Conservation (phyloP, 169 alveolate genomes). For the Plasmodium chabaudi region DNA sequence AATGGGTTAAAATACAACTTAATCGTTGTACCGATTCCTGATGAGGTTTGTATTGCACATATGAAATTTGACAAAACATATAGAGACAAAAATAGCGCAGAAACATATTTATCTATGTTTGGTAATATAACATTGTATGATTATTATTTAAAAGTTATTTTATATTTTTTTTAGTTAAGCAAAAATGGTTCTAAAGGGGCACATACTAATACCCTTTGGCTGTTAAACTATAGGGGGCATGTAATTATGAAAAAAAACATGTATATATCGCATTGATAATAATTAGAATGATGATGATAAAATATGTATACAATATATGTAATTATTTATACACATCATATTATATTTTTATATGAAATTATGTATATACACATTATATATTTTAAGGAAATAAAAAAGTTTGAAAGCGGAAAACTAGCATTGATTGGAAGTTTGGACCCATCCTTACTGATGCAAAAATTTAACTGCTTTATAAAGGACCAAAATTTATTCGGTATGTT, state of each 20-base stretch:
- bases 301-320: background rate
- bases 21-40: conserved; percentile 71
- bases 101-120: no score
- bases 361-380: background rate
- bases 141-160: background rate
- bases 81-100: no score
- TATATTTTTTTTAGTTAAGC: conserved; percentile 21
- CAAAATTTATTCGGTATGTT: conserved; percentile 47
- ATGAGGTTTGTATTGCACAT: conserved; percentile 11
- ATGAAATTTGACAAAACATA: no score
- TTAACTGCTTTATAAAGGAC: conserved; percentile 31
- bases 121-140: no score
- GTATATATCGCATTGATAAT: background rate
- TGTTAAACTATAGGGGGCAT: conserved; percentile 39
- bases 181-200: conserved; percentile 37
- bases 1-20: conserved; percentile 62
- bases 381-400: conserved; percentile 40
- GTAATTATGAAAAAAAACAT: conserved; percentile 30
- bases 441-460: conserved; percentile 26
- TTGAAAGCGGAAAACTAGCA: conserved; percentile 16
- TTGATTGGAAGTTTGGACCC: background rate
- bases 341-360: background rate
- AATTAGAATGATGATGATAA: background rate
- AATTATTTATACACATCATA: background rate
- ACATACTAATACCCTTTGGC: conserved; percentile 54